Base-by-base conservation (phyloP, 345 rosid species). In the Gossypium herbaceum region DNA sequence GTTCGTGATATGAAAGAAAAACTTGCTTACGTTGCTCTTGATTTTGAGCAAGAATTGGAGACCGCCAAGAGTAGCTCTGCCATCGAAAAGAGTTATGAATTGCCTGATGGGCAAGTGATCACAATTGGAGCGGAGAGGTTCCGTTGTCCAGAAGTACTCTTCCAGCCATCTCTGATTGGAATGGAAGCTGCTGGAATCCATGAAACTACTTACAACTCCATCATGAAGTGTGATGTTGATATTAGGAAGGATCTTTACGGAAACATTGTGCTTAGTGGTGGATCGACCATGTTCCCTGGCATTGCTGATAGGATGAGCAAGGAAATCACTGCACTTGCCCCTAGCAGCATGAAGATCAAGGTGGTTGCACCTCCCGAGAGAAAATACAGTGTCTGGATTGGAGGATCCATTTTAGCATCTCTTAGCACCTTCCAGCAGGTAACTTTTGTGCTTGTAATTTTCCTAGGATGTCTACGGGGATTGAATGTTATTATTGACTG, bases 341-440 rank as follows among this genome's bases (percentile, higher is more conserved):
- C 88, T 7, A 79, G 86, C 77, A 85, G 86, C 82, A 83, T 83
- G 88, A 83, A 83, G 79, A 77, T 83, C 63, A 85, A 85, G 85
- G 88, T 83, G 12, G 88, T 85, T 67, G 88, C 88, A 12, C 88
- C 88, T 43, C 88, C 88, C 0, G 88, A 85, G 81, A 85, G 88
- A 76, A 85, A 85, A 80, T 85, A 85, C 72, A 85, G 88, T 50
- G 88, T 85, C 74, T 83, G 88, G 88, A 83, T 85, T 17, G 88
- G 88, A 50, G 88, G 88, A 55, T 85, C 88, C 9, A 85, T 85
- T 66, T 75, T 85, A 16, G 88, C 88, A 3, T 85, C 88, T 51
- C 86, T 86, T 56, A 86, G 89, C 81, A 86, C 89, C 48, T 86
- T 86, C 85, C 86, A 85, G 73, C 88, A 85, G 85, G 84, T 82